phyloP scores from a whole-genome alignment of 345 rosid genomes.

The Raphanus raphanistrum region DNA sequence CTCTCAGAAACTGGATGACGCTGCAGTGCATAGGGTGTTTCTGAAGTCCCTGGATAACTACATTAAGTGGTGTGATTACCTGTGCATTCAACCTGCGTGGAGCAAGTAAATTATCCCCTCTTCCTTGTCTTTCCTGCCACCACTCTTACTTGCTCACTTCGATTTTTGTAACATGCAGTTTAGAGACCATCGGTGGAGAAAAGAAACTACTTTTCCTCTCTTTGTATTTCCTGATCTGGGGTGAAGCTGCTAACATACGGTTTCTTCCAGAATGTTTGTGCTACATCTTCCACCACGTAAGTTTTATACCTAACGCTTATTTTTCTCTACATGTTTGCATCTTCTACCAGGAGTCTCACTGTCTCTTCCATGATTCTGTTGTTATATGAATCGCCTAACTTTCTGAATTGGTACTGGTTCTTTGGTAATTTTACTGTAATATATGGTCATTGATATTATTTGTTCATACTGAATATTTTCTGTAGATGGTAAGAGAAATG shows the following conservation, averaged over 20 bases:
- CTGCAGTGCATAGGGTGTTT: slow-evolving; percentile 70
- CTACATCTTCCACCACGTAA: slow-evolving; percentile 96
- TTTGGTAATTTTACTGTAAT: background rate
- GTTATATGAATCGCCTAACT: slow-evolving; percentile 9
- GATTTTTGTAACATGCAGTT: slow-evolving; percentile 48
- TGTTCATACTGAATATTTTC: slow-evolving; percentile 25
- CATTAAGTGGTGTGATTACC: slow-evolving; percentile 87
- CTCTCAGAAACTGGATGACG: slow-evolving; percentile 72
- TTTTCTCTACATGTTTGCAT: slow-evolving; percentile 16
- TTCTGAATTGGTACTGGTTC: slow-evolving; percentile 8
- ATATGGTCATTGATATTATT: background rate
- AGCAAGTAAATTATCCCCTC: slow-evolving; percentile 56
- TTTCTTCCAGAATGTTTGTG: slow-evolving; percentile 92
- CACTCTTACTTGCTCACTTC: slow-evolving; percentile 21
- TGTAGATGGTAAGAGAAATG: slow-evolving; percentile 96
- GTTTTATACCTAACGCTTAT: slow-evolving; percentile 28
- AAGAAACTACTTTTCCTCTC: slow-evolving; percentile 78
- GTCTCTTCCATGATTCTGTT: background rate
- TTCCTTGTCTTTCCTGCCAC: slow-evolving; percentile 26
- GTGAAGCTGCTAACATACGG: slow-evolving; percentile 85
- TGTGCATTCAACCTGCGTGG: slow-evolving; percentile 86
- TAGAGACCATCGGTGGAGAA: slow-evolving; percentile 76
- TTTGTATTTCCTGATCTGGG: slow-evolving; percentile 90
- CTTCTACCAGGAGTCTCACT: background rate
- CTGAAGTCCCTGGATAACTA: slow-evolving; percentile 84